Evolutionary conservation across 2,329 filamentous ascomycete species (phyloP).

Genomic region (Aspergillus melleus): DNA sequence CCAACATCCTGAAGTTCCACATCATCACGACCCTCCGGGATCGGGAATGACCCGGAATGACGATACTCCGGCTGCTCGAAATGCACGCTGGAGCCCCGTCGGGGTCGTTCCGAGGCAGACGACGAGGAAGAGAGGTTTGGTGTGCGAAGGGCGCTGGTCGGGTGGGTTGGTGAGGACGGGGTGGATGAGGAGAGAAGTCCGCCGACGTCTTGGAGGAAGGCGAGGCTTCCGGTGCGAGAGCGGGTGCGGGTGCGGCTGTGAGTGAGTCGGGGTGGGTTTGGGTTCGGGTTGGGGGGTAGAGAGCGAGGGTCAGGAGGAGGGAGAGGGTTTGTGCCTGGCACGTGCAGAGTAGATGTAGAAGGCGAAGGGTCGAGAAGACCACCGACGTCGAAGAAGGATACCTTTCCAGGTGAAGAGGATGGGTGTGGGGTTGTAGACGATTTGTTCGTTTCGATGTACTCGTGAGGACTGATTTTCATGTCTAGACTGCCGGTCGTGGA

Average conservation of each 20-base stretch:
- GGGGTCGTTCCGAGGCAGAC: neutral
- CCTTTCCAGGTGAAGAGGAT: constrained; percentile 51
- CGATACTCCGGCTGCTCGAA: constrained; percentile 20
- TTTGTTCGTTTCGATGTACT: constrained; percentile 34
- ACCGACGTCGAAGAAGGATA: constrained; percentile 85
- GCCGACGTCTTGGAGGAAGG: constrained; percentile 37
- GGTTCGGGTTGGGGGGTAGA: neutral
- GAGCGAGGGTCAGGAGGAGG: constrained; percentile 7
- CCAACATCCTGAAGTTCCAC: constrained; percentile 46
- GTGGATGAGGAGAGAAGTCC: constrained; percentile 24
- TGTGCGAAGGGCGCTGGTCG: constrained; percentile 12
- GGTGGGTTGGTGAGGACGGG: neutral
- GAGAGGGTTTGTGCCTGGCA: constrained; percentile 4
- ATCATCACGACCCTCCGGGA: constrained; percentile 22
- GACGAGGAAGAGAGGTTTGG: constrained; percentile 3
- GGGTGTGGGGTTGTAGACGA: constrained; percentile 23
- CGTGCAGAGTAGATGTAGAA: constrained; percentile 6
- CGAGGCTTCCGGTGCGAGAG: constrained; percentile 25
- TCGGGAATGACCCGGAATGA: neutral
- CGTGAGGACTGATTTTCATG: constrained; percentile 33
- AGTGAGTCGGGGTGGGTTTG: neutral
- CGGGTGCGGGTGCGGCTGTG: neutral
- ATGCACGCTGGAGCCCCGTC: constrained; percentile 19
- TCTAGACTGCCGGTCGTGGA: constrained; percentile 34
- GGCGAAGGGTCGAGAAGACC: constrained; percentile 62